Base-by-base conservation (phyloP, 2,329 filamentous ascomycete genomes). In the Neoascochyta sp. region DNA sequence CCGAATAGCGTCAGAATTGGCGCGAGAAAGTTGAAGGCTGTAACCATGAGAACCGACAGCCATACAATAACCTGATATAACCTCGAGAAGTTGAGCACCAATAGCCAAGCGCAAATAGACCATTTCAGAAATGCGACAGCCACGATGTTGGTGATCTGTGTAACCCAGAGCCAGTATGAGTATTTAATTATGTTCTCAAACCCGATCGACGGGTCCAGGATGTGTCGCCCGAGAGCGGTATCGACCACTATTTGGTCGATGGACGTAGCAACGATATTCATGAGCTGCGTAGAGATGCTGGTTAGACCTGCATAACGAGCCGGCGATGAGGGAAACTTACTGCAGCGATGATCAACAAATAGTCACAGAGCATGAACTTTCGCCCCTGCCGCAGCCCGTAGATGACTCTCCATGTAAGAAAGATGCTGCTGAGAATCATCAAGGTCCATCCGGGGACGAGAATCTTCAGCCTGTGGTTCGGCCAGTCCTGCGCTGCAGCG, bases 61-160 rank as follows among this genome's bases (percentile, higher is more conserved):
- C 53, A 58, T 1, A 58, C 36, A 4, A 56, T 43, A 14, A 24
- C 35, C 25, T 38, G 43, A 23, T 54, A 58, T 3, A 44, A 9
- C 14, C 14, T 52, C 9, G 50, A 52, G 25, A 57, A 54, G 13
- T 58, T 54, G 11, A 58, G 43, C 9, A 46, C 41, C 5, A 58
- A 32, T 3, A 58, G 34, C 36, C 52, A 57, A 2, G 52, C 45
- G 25, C 54, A 57, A 7, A 58, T 57, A 4, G 52, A 50, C 43
- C 43, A 50, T 22, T 57, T 57, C 7, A 59, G 30, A 6, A 53
- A 34, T n/a, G 52, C 50, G 11, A 59, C 45, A 9, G 45, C 53
- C 6, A 55, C 36, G 17, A 57, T 43, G 29, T 59, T 57, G 29
- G 51, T 23, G 11, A 54, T 41, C 21, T 52, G 50, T 17, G 34